phyloP scores from a whole-genome alignment of 345 rosid genomes.

The thale cress (Arabidopsis thaliana) region TAIR10.1 NC_003070.9:2931001-2931500 shows the following conservation, averaged over 20 bases:
- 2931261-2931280: constrained; percentile 55
- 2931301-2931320: constrained; percentile 13
- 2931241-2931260: constrained; percentile 59
- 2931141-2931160: constrained; percentile 65
- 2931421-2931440: constrained; percentile 66
- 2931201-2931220: constrained; percentile 47
- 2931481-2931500: constrained; percentile 77
- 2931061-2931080: constrained; percentile 58
- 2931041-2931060: not conserved
- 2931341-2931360: constrained; percentile 3
- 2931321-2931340: not conserved
- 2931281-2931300: constrained; percentile 27
- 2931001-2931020: too few species aligned
- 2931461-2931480: constrained; percentile 67
- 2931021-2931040: not conserved
- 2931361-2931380: constrained; percentile 36
- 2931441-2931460: constrained; percentile 71
- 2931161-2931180: constrained; percentile 66
- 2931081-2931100: constrained; percentile 58
- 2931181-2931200: constrained; percentile 54
- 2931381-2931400: constrained; percentile 64
- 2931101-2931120: constrained; percentile 66
- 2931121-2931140: constrained; percentile 65
- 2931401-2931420: constrained; percentile 57
- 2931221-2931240: constrained; percentile 59